phyloP scores from a whole-genome alignment of 1,284 basidiomycete genomes.

The Ceratorhiza oryzae-sativae region DNA sequence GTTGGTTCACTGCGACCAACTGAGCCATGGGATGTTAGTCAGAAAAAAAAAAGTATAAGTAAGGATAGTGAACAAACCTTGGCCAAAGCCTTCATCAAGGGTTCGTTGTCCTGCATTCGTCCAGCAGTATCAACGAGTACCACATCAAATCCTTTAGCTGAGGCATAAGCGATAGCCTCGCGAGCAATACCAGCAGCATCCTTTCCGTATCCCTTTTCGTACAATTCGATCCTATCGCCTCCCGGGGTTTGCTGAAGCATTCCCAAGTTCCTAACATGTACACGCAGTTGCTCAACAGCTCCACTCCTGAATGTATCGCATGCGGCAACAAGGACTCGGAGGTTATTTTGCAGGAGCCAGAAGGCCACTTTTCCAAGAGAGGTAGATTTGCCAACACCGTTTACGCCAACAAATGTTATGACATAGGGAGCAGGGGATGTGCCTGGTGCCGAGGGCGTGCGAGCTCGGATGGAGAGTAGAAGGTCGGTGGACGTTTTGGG shows the following conservation, averaged over 20 bases:
- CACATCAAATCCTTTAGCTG: slow-evolving; percentile 88
- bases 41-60: not conserved
- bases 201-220: slow-evolving; percentile 97
- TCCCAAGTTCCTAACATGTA: slow-evolving; percentile 94
- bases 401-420: slow-evolving; percentile 98
- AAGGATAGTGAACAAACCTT: slow-evolving; percentile 64
- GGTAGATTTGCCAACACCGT: slow-evolving; percentile 98
- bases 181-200: slow-evolving; percentile 97
- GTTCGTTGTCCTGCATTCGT: slow-evolving; percentile 98
- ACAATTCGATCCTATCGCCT: slow-evolving; percentile 78
- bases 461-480: slow-evolving; percentile 78
- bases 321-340: slow-evolving; percentile 94
- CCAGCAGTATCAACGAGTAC: slow-evolving; percentile 98
- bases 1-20: slow-evolving; percentile 89
- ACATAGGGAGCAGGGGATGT: slow-evolving; percentile 79
- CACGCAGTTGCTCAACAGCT: slow-evolving; percentile 96
- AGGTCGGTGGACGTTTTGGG: slow-evolving; percentile 97
- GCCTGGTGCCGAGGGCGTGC: slow-evolving; percentile 67
- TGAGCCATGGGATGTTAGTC: slow-evolving; percentile 49
- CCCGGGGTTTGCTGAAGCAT: slow-evolving; percentile 68
- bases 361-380: slow-evolving; percentile 99
- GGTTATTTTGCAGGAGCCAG: slow-evolving; percentile 96
- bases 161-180: slow-evolving; percentile 91
- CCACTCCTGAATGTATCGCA: slow-evolving; percentile 99
- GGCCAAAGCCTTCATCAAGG: slow-evolving; percentile 96